Base-by-base conservation (phyloP, 108 stramenopile species). In the Cyclotella distinguenda region DNA sequence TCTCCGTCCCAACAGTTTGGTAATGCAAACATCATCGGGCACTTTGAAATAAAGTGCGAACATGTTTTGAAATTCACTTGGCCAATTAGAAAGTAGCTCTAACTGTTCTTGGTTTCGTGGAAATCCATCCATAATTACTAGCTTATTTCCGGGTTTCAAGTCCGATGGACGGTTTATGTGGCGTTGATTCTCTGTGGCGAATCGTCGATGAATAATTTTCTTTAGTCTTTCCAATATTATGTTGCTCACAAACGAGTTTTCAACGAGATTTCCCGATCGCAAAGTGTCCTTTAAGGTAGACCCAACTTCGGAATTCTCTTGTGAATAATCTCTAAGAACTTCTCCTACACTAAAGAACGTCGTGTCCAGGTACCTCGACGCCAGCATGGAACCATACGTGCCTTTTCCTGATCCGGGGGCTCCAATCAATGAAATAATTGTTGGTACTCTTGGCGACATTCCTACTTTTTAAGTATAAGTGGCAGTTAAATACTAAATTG, bases 1-100 rank as follows among this genome's bases (percentile, higher is more conserved):
- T 34, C 93, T 78, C 45, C 93, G 72, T 26, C 93, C 93, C 49
- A 87, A 45, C 46, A 86, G 50, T 60, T 94, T 90, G 23, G 75
- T 70, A 40, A 78, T 64, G 56, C 89, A 90, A 10, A 90, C 84
- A 21, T 72, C 49, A 57, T 88, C 82, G 2, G 93, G 93, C 0
- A 94, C 89, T 61, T 82, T 72, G 21, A 94, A 60, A 38, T 82
- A 69, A 30, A 94, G 50, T 9, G 84, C 86, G 25, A 78, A 42
- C 0, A 67, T 23, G 34, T 86, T 56, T 31, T 68, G 55, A 9
- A 81, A 26, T 18, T 60, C 18, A 9, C 18, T 40, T 30, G 86
- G 82, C 83, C 84, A 89, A 9, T 63, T 75, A 2, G 66, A 64
- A 69, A 88, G 82, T 32, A 86, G 44, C 19, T 59, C 9, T 9